Evolutionary conservation across 2,329 filamentous ascomycete species (phyloP).

Genomic region (Neocatenulostroma microsporum): DNA sequence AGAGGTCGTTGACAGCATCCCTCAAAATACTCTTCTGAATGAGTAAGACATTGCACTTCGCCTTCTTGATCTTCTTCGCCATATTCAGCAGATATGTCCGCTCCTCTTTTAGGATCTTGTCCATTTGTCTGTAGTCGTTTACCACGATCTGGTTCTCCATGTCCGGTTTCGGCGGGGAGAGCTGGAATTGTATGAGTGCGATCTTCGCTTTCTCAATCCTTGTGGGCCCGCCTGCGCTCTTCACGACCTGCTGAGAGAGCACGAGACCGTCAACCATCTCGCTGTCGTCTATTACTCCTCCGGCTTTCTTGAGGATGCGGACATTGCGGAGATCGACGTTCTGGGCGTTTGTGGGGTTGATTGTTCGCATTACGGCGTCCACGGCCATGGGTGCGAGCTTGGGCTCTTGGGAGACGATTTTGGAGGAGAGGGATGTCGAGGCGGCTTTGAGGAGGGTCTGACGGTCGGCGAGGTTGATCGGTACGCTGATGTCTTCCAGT

Average conservation of each 20-base stretch:
- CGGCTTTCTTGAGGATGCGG: slow-evolving; percentile 92
- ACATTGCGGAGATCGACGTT: slow-evolving; percentile 97
- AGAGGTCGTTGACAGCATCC: slow-evolving; percentile 95
- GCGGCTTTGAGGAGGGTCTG: slow-evolving; percentile 89
- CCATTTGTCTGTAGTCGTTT: slow-evolving; percentile 99
- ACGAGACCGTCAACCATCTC: slow-evolving; percentile 95
- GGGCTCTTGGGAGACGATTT: slow-evolving; percentile 97
- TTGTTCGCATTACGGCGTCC: slow-evolving; percentile 89
- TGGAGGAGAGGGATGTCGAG: slow-evolving; percentile 93
- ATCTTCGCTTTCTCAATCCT: slow-evolving; percentile 97
- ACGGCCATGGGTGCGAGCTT: slow-evolving; percentile 96
- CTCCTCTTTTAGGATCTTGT: slow-evolving; percentile 99
- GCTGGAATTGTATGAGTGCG: slow-evolving; percentile 95
- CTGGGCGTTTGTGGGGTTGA: slow-evolving; percentile 89
- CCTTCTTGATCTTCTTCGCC: slow-evolving; percentile 99
- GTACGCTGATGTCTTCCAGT: slow-evolving; percentile 91
- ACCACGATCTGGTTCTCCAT: slow-evolving; percentile 99
- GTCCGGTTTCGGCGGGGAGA: slow-evolving; percentile 96
- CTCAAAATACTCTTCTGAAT: slow-evolving; percentile 98
- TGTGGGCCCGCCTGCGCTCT: slow-evolving; percentile 81
- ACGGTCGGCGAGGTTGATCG: slow-evolving; percentile 81
- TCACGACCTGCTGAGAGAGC: slow-evolving; percentile 84
- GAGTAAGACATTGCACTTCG: slow-evolving; percentile 96
- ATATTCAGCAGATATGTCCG: slow-evolving; percentile 96
- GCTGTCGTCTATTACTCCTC: slow-evolving; percentile 96